Conservation (phyloP, 169 alveolate genomes). For the Eimeria zaria region DNA sequence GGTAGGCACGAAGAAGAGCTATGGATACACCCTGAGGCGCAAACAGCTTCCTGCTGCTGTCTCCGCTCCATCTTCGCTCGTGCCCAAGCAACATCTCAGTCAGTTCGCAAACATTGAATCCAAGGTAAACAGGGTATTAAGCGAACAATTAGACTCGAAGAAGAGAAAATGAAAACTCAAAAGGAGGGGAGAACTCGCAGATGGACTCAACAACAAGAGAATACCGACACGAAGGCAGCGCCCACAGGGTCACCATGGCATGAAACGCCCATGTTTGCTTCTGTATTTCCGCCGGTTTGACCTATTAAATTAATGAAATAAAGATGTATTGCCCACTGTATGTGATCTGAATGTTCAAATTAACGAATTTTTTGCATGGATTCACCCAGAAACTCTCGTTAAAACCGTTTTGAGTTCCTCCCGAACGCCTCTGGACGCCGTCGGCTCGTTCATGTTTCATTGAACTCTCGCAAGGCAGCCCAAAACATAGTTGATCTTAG, state of each 20-base stretch:
- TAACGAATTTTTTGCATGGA: neutral
- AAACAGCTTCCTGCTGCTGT: neutral
- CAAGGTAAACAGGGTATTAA: too few species aligned
- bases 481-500: neutral
- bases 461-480: neutral
- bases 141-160: too few species aligned
- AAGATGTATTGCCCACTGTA: too few species aligned
- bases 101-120: too few species aligned
- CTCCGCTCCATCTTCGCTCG: neutral
- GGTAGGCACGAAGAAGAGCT: neutral
- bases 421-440: neutral
- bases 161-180: too few species aligned
- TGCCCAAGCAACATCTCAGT: neutral
- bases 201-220: neutral
- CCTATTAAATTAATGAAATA: too few species aligned
- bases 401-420: neutral
- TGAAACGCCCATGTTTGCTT: neutral
- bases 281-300: too few species aligned
- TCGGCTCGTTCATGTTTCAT: neutral
- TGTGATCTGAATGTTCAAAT: too few species aligned
- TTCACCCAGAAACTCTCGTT: neutral
- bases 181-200: neutral
- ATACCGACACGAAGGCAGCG: neutral
- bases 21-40: neutral
- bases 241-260: slow-evolving; percentile 8